Conservation (phyloP, 73 alveolate species). For the Paramecium tetraurelia region DNA sequence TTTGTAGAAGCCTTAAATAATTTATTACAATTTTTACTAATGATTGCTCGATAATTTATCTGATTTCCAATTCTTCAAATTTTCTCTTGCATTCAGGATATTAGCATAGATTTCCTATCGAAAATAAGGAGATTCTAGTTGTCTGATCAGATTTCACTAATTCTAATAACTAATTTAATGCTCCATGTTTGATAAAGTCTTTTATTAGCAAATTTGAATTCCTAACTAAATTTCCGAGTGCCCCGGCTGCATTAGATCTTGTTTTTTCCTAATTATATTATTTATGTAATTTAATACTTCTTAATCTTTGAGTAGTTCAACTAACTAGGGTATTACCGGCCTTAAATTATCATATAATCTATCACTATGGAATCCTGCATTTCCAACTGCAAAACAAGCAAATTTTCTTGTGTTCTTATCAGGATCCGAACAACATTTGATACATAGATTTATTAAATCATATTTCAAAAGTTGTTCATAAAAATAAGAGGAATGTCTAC, state of each 20-base stretch:
- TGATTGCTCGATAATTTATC: conserved; percentile 82
- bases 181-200: conserved; percentile 92
- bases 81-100: conserved; percentile 87
- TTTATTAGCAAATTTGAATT: conserved; percentile 88
- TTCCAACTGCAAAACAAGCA: conserved; percentile 99
- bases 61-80: conserved; percentile 88
- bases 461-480: conserved; percentile 87
- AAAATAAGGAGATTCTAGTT: conserved; percentile 94
- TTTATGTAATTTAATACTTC: conserved; percentile 64
- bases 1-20: conserved; percentile 30
- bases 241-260: conserved; percentile 99
- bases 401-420: conserved; percentile 97
- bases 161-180: conserved; percentile 87
- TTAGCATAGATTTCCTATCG: conserved; percentile 95
- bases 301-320: conserved; percentile 90
- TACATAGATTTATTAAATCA: conserved; percentile 92
- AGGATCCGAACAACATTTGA: conserved; percentile 93
- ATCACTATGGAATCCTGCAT: conserved; percentile 98
- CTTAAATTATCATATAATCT: conserved; percentile 91
- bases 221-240: conserved; percentile 97
- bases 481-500: conserved; percentile 96
- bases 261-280: conserved; percentile 82
- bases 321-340: conserved; percentile 95
- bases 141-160: conserved; percentile 92
- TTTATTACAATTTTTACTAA: neutral